Conservation (phyloP, 495 filamentous ascomycete species). For the Xylaria intraflava region DNA sequence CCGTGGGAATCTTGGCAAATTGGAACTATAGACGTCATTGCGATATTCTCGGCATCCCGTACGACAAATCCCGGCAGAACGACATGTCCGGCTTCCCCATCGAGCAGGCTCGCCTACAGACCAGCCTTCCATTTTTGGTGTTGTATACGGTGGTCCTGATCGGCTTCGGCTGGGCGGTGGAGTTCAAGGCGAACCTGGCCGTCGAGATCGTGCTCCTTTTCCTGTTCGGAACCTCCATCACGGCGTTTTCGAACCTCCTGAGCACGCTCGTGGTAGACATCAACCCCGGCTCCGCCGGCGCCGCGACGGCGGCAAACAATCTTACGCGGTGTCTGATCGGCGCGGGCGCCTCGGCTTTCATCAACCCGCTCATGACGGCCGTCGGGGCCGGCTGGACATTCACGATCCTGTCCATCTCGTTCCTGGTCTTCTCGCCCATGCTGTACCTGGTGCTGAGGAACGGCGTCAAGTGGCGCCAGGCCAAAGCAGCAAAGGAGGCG, state of each 20-base stretch:
- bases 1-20: slow-evolving; percentile 51
- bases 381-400: slow-evolving; percentile 67
- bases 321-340: slow-evolving; percentile 61
- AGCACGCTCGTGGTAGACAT: slow-evolving; percentile 60
- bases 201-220: slow-evolving; percentile 49
- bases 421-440: slow-evolving; percentile 46
- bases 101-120: slow-evolving; percentile 55
- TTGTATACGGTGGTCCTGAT: slow-evolving; percentile 31
- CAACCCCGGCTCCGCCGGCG: slow-evolving; percentile 52
- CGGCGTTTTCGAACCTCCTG: slow-evolving; percentile 43
- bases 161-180: slow-evolving; percentile 51
- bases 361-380: slow-evolving; percentile 57
- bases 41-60: slow-evolving; percentile 31
- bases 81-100: slow-evolving; percentile 55
- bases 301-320: slow-evolving; percentile 67
- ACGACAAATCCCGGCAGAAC: slow-evolving; percentile 40
- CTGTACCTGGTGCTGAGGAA: slow-evolving; percentile 38
- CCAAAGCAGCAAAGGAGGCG: slow-evolving; percentile 15
- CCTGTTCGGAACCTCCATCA: slow-evolving; percentile 40
- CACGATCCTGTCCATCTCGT: slow-evolving; percentile 55
- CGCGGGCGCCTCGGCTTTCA: slow-evolving; percentile 57
- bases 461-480: slow-evolving; percentile 35
- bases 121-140: slow-evolving; percentile 44
- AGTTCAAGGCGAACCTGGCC: slow-evolving; percentile 34
- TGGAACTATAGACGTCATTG: slow-evolving; percentile 47